Conservation (phyloP, 2,329 filamentous ascomycete species). For the Colletotrichum paranaense region DNA sequence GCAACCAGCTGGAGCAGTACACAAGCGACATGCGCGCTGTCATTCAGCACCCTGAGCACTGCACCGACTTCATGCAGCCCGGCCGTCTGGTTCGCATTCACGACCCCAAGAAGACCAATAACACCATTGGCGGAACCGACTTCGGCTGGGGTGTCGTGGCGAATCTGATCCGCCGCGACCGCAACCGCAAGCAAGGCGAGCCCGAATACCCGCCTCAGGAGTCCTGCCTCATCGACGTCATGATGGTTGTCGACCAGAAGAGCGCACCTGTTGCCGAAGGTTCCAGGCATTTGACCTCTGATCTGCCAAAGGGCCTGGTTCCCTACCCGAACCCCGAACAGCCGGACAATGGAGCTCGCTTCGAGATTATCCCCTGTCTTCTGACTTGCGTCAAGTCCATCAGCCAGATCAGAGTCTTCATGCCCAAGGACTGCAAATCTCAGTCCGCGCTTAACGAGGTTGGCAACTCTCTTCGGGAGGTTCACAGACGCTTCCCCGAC, state of each 20-base stretch:
- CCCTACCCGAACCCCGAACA: conserved; percentile 72
- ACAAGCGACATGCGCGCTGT: conserved; percentile 91
- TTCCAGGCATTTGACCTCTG: conserved; percentile 44
- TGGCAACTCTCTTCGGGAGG: conserved; percentile 79
- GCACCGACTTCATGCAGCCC: conserved; percentile 83
- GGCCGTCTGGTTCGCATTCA: conserved; percentile 92
- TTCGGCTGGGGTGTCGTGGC: conserved; percentile 96
- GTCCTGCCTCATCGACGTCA: conserved; percentile 84
- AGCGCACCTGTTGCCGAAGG: conserved; percentile 57
- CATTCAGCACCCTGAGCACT: conserved; percentile 91
- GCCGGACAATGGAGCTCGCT: conserved; percentile 58
- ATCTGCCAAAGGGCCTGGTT: conserved; percentile 75
- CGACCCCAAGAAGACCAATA: conserved; percentile 63
- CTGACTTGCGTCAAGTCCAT: conserved; percentile 88
- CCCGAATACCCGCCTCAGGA: conserved; percentile 80
- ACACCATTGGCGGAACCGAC: conserved; percentile 68
- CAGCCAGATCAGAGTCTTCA: conserved; percentile 83
- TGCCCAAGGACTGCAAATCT: conserved; percentile 80
- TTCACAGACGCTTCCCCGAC: conserved; percentile 90
- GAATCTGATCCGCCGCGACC: conserved; percentile 74
- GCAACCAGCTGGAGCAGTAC: conserved; percentile 85
- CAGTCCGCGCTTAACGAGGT: conserved; percentile 74
- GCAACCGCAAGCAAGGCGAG: conserved; percentile 71
- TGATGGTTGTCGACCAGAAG: conserved; percentile 70
- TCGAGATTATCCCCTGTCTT: conserved; percentile 88